Base-by-base conservation (phyloP, 345 rosid genomes). In the Gossypium rotundifolium region DNA sequence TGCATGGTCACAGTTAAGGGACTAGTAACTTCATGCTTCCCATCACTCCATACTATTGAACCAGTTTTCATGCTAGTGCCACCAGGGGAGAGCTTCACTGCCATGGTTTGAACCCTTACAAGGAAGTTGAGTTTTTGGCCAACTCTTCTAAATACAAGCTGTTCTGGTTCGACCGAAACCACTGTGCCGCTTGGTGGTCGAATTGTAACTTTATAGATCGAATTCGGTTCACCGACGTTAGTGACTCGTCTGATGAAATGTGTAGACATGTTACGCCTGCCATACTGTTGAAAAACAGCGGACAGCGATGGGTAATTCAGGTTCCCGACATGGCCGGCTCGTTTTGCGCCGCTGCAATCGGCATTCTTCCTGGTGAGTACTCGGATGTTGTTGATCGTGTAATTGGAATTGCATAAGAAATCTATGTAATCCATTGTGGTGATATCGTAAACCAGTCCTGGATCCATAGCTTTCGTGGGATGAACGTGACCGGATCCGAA, bases 1-100 rank as follows among this genome's bases (percentile, higher is more conserved):
- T 95, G 99, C 90, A 95, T 80, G 75, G 99, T 92, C 65, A 91
- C 92, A 16, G 90, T 87, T 65, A 95, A 73, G n/a, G 97, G 96
- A 77, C 97, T 95, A 7, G 91, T 87, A 51, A 91, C 97, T 71
- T 71, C 73, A 65, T 88, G 94, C 83, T 88, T 90, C 66, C 93
- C 97, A n/a, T 93, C 94, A 4, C 93, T 88, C 99, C 98, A 93
- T 5, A 84, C 78, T 52, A 95, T 77, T 11, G 90, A 82, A 65
- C 97, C 98, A 57, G 84, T 87, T 83, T 81, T 86, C 70, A 81
- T 79, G 66, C 55, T 89, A 22, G 89, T 84, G 27, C 83, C 83
- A 42, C 90, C 97, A 0, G 90, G 81, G 17, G 89, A 78, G 73
- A 92, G 83, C 74, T 88, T 84, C 53, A 79, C 79, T 60, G 82